phyloP scores from a whole-genome alignment of 2,329 filamentous ascomycete species.

The Hypoxylon sp. region DNA sequence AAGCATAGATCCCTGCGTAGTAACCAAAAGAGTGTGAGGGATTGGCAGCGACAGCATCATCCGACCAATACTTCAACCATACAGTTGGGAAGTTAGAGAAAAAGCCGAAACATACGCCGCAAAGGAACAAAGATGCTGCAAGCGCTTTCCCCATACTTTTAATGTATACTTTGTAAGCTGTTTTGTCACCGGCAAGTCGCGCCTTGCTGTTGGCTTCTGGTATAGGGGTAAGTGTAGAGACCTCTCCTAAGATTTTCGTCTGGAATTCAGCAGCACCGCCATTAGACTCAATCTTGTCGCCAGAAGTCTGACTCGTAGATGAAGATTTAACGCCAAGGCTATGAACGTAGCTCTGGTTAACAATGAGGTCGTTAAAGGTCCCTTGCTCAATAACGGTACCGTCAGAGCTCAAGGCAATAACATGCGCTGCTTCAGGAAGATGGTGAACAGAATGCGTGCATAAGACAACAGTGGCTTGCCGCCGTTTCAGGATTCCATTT shows the following conservation, averaged over 20 bases:
- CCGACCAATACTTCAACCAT: conserved; percentile 50
- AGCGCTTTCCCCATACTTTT: conserved; percentile 45
- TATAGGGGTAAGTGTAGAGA: conserved; percentile 17
- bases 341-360: conserved; percentile 47
- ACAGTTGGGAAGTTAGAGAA: conserved; percentile 47
- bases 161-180: conserved; percentile 49
- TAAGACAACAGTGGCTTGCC: conserved; percentile 52
- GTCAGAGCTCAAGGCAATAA: conserved; percentile 61
- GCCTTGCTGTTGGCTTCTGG: conserved; percentile 18
- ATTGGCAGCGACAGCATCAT: conserved; percentile 28
- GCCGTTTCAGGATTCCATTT: conserved; percentile 48
- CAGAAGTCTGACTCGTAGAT: conserved; percentile 33
- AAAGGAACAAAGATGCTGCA: conserved; percentile 30
- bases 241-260: neutral
- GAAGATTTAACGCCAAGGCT: conserved; percentile 43
- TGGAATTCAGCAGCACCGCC: neutral
- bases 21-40: conserved; percentile 46
- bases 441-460: conserved; percentile 60
- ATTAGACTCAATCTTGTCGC: conserved; percentile 10
- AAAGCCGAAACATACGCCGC: conserved; percentile 38
- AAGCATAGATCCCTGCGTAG: conserved; percentile 48
- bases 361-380: conserved; percentile 57
- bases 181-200: conserved; percentile 43
- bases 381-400: conserved; percentile 63
- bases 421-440: conserved; percentile 61